These are phyloP conservation scores for Globisporangium echinulatum DNA, from an alignment of 352 stramenopile genomes.

Conservation along the genomic window DNA sequence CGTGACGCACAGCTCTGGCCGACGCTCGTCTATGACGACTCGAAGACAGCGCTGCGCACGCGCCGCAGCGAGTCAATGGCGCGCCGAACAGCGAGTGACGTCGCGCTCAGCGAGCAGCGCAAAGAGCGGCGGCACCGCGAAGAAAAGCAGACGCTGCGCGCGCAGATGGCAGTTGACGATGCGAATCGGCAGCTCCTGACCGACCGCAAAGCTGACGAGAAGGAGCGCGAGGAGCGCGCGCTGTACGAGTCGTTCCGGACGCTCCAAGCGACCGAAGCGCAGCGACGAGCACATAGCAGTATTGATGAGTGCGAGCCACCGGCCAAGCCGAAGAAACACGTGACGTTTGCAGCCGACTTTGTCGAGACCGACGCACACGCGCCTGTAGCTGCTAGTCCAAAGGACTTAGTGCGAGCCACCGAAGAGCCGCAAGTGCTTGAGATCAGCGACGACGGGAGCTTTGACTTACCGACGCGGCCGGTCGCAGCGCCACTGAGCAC, in stretches of 20 bases:
- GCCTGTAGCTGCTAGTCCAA: background rate
- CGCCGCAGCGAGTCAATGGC: conserved; percentile 58
- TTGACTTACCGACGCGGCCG: conserved; percentile 26
- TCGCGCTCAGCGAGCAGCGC: conserved; percentile 29
- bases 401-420: no score
- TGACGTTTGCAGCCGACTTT: conserved; percentile 32
- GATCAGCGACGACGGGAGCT: conserved; percentile 41
- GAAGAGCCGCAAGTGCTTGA: conserved; percentile 34
- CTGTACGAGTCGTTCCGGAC: conserved; percentile 73
- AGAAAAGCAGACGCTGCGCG: conserved; percentile 68
- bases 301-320: background rate
- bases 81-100: conserved; percentile 39
- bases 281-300: background rate
- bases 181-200: conserved; percentile 60
- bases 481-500: background rate
- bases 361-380: background rate
- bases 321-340: conserved; percentile 20
- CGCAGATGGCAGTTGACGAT: conserved; percentile 79
- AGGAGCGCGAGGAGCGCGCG: conserved; percentile 63
- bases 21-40: conserved; percentile 27
- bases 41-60: conserved; percentile 30
- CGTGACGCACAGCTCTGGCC: conserved; percentile 29
- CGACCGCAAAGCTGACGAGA: conserved; percentile 74
- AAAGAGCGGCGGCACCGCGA: conserved; percentile 53
- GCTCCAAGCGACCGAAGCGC: conserved; percentile 19